Evolutionary conservation across 257 asterid species (phyloP).

Genomic region (Plectranthus barbatus): DNA sequence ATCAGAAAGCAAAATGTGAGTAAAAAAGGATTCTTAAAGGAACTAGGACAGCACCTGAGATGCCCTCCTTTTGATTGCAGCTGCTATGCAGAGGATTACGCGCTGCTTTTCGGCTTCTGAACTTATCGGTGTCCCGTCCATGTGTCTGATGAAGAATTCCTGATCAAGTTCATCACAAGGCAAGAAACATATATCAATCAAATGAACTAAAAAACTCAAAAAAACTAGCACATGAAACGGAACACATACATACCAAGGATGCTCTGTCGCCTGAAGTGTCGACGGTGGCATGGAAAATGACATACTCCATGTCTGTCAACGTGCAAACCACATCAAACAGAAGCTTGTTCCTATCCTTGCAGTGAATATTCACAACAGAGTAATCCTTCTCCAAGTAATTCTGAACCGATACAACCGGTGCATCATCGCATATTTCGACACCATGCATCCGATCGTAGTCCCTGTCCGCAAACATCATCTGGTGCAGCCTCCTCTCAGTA

Average conservation of each 20-base stretch:
- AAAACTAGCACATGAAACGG: too few relatives aligned
- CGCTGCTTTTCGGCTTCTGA: conserved; percentile 85
- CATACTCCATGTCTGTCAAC: conserved; percentile 83
- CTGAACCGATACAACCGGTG: conserved; percentile 55
- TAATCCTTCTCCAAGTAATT: conserved; percentile 80
- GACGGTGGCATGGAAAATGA: conserved; percentile 80
- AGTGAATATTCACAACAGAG: conserved; percentile 68
- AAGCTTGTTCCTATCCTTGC: conserved; percentile 83
- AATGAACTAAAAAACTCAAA: too few relatives aligned
- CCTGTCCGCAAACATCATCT: conserved; percentile 92
- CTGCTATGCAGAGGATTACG: conserved; percentile 66
- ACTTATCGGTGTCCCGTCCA: conserved; percentile 75
- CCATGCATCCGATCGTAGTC: conserved; percentile 66
- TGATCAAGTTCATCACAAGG: conserved; percentile 29
- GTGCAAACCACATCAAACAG: conserved; percentile 87
- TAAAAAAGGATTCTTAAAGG: conserved; percentile 4
- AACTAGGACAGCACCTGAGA: conserved; percentile 41
- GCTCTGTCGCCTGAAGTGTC: conserved; percentile 60
- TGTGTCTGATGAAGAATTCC: conserved; percentile 86
- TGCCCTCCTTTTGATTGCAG: conserved; percentile 72
- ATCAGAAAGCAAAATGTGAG: not conserved
- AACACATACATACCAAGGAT: conserved; percentile 40
- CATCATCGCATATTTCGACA: conserved; percentile 26
- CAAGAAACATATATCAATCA: not conserved
- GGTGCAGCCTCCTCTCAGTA: conserved; percentile 95